A percentile compares a stretch with the other conserved stretches of the same genome.
These are phyloP conservation scores for Astrothelium subdiscretum DNA, from an alignment of 495 filamentous ascomycete species.

Conservation along the genomic window DNA sequence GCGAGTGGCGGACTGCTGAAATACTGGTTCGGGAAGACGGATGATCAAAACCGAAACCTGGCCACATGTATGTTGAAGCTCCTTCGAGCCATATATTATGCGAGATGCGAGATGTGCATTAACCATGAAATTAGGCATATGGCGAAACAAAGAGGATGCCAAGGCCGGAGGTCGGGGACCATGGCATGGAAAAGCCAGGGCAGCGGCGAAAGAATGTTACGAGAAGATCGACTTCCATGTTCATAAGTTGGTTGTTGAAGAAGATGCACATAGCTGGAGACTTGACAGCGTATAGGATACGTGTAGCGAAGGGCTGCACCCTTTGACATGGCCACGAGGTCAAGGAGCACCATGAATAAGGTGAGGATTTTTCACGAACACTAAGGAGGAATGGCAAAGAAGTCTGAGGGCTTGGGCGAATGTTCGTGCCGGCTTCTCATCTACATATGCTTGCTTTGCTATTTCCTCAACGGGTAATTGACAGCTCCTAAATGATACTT, in stretches of 20 bases:
- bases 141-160: slow-evolving; percentile 20
- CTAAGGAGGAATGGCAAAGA: neutral
- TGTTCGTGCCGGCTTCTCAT: no score
- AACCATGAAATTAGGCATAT: slow-evolving; percentile 18
- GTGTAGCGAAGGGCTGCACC: neutral
- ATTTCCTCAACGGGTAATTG: no score
- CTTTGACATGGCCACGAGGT: neutral
- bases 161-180: slow-evolving; percentile 21
- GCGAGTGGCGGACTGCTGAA: slow-evolving; percentile 74
- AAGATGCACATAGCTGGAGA: slow-evolving; percentile 14
- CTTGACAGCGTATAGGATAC: slow-evolving; percentile 11
- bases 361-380: neutral
- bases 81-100: neutral
- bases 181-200: slow-evolving; percentile 23
- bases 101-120: neutral
- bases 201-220: slow-evolving; percentile 21
- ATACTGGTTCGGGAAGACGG: slow-evolving; percentile 25
- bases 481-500: no score
- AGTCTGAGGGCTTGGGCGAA: no score
- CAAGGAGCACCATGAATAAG: neutral
- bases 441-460: no score
- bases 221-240: slow-evolving; percentile 22
- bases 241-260: slow-evolving; percentile 22
- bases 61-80: slow-evolving; percentile 24
- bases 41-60: slow-evolving; percentile 21